Percentiles rank a stretch among this genome's conserved stretches.
Evolutionary conservation across 2,329 filamentous ascomycete species (phyloP).

Genomic region (Aspergillus thermomutatus): DNA sequence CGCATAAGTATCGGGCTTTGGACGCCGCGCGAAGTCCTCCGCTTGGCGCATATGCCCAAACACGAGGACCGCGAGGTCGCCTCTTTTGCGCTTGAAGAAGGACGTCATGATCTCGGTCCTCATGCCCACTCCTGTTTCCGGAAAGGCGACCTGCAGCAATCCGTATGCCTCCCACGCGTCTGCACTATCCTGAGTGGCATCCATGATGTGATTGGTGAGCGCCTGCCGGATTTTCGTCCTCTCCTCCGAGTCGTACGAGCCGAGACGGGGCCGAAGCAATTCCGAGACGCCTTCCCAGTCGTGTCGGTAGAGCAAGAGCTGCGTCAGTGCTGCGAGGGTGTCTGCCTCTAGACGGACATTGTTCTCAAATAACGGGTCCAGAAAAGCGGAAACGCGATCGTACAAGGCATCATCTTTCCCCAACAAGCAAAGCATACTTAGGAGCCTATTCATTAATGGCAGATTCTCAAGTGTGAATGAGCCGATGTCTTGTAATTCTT

Average conservation of each 20-base stretch:
- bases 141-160: conserved; percentile 56
- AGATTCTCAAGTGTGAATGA: conserved; percentile 58
- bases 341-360: conserved; percentile 67
- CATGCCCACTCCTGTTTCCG: conserved; percentile 60
- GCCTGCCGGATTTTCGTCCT: conserved; percentile 63
- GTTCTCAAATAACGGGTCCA: conserved; percentile 69
- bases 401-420: conserved; percentile 57
- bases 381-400: conserved; percentile 67
- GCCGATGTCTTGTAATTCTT: conserved; percentile 50
- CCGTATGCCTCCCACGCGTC: conserved; percentile 61
- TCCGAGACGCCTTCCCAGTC: conserved; percentile 78
- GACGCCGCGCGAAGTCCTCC: conserved; percentile 59
- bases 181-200: conserved; percentile 58
- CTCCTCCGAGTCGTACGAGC: conserved; percentile 49
- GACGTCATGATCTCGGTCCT: conserved; percentile 73
- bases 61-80: conserved; percentile 80
- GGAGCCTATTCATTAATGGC: conserved; percentile 65
- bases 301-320: conserved; percentile 70
- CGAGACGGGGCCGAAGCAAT: conserved; percentile 66
- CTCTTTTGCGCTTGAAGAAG: conserved; percentile 73
- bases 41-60: conserved; percentile 94
- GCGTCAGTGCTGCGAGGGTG: conserved; percentile 70
- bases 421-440: conserved; percentile 63
- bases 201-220: conserved; percentile 66
- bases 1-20: conserved; percentile 72